A percentile compares a stretch with the other conserved stretches of the same genome.
These are phyloP conservation scores for Emmonsia crescens DNA, from an alignment of 2,329 filamentous ascomycete genomes.

Conservation along the genomic window DNA sequence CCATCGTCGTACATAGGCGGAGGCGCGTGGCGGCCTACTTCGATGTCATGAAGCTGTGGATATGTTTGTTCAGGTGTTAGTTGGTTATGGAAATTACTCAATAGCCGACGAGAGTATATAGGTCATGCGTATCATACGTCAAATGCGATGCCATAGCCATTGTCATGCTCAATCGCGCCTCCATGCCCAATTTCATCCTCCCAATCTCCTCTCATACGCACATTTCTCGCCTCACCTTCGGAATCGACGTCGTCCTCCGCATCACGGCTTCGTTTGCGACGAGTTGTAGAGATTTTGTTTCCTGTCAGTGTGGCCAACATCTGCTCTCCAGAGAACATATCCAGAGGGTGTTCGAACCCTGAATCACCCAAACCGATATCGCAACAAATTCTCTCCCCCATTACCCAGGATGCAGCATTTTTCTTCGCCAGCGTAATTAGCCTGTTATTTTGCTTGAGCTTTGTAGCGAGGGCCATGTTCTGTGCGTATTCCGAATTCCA, in stretches of 20 bases:
- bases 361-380: slow-evolving; percentile 36
- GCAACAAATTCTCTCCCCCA: slow-evolving; percentile 45
- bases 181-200: slow-evolving; percentile 28
- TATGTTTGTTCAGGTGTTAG: not conserved
- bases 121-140: slow-evolving; percentile 17
- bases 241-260: slow-evolving; percentile 17
- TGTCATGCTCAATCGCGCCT: slow-evolving; percentile 14
- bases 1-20: slow-evolving; percentile 57
- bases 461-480: slow-evolving; percentile 46
- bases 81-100: not conserved
- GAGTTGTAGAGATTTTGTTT: slow-evolving; percentile 12
- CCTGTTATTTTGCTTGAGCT: slow-evolving; percentile 36
- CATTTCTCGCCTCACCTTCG: slow-evolving; percentile 21
- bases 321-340: slow-evolving; percentile 46
- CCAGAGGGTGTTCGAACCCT: slow-evolving; percentile 41
- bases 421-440: slow-evolving; percentile 43
- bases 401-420: slow-evolving; percentile 52
- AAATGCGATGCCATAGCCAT: slow-evolving; percentile 28
- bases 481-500: slow-evolving; percentile 49
- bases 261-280: slow-evolving; percentile 21
- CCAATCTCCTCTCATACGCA: slow-evolving; percentile 26
- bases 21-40: slow-evolving; percentile 59
- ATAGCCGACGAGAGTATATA: not conserved
- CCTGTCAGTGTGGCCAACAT: slow-evolving; percentile 42
- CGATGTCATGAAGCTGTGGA: slow-evolving; percentile 38